Evolutionary conservation across 1,284 basidiomycete species (phyloP), one percentile per base, ranked within the genome.

Genomic region (Ceratobasidium sp.): DNA sequence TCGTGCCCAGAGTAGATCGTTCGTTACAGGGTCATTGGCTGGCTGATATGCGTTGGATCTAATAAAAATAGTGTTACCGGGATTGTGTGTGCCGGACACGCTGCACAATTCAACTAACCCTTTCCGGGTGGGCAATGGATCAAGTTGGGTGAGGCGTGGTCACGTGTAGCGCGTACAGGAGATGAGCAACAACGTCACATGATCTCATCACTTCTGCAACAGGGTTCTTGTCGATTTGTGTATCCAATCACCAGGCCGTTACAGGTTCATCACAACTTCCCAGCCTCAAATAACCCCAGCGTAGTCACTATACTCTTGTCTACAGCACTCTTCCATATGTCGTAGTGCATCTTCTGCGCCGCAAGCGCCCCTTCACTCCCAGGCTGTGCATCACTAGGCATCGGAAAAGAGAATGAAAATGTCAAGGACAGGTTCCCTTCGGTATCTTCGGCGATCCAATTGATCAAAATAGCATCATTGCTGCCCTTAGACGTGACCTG

Each of bases 251-350:
- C n/a, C n/a, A n/a, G n/a, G n/a, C n/a, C n/a, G n/a, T n/a, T 70
- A 58, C 0, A 39, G 50, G 30, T 53, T 30, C 2, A 60, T 26
- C 41, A 48, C 55, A 71, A 52, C 57, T 71, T 52, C 2, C 57
- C 69, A 45, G 45, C 69, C 57, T 60, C 69, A 16, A 60, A 50
- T 57, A 71, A n/a, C 43, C 60, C 45, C 28, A 71, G 12, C n/a
- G 45, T 60, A 3, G 45, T 43, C 45, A 23, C 45, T 16, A 71
- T 28, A 12, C 45, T 60, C 18, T 59, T 23, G 5, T 39, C 32
- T 26, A 71, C 69, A 34, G 57, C 69, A 1, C 18, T 32, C 14
- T 34, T 39, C 4, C 39, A 41, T 23, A 28, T 36, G 28, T 48
- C 30, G 9, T 71, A 59, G 18, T 48, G 12, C 59, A 28, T 53